phyloP scores from a whole-genome alignment of 495 filamentous ascomycete species.

The Platismatia glauca region DNA sequence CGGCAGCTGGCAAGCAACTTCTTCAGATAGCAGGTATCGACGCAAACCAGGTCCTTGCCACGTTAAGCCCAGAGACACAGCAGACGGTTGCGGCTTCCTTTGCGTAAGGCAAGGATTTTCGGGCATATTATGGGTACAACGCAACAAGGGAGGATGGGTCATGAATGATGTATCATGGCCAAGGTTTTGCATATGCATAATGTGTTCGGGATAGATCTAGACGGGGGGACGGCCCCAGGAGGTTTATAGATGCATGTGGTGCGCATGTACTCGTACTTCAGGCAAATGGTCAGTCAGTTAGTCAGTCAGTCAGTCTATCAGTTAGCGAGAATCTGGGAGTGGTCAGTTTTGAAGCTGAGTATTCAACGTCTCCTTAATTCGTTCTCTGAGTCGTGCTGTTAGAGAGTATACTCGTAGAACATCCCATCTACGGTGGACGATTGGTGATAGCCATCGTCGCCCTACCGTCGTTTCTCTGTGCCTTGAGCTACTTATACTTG shows the following conservation, averaged over 20 bases:
- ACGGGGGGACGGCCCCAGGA: background rate
- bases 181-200: slow-evolving; percentile 12
- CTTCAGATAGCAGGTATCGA: slow-evolving; percentile 61
- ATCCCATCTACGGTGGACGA: background rate
- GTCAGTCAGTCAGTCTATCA: background rate
- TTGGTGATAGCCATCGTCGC: no score
- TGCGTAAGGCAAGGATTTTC: slow-evolving; percentile 10
- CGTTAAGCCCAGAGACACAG: slow-evolving; percentile 67
- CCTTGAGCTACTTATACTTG: no score
- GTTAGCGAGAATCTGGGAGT: background rate
- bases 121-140: background rate
- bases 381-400: no score
- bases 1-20: slow-evolving; percentile 62
- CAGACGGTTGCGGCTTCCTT: slow-evolving; percentile 65
- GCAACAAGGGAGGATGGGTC: background rate
- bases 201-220: slow-evolving; percentile 3
- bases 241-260: background rate
- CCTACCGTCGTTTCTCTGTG: no score
- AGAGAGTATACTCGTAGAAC: background rate
- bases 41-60: slow-evolving; percentile 56
- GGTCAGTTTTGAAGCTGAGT: background rate
- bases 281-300: background rate
- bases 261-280: slow-evolving; percentile 7
- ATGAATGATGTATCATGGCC: slow-evolving; percentile 13
- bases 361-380: background rate